phyloP scores from a whole-genome alignment of 176 grass and related monocot species.

The Echinochloa phyllopogon region DNA sequence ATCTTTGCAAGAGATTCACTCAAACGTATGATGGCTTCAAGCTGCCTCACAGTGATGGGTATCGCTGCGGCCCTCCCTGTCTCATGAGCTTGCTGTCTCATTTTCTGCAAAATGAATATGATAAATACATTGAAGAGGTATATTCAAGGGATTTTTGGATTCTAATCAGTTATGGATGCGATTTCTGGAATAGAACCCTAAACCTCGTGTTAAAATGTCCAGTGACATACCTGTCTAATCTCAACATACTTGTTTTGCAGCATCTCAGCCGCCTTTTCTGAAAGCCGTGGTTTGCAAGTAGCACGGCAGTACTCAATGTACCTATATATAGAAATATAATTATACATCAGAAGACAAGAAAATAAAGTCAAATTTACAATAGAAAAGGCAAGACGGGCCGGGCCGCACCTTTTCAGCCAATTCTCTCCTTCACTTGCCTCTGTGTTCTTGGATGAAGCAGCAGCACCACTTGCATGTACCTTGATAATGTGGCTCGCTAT shows the following conservation, averaged over 20 bases:
- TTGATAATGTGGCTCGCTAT: slow-evolving; percentile 95
- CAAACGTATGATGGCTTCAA: slow-evolving; percentile 95
- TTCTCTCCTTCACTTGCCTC: slow-evolving; percentile 84
- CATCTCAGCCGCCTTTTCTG: slow-evolving; percentile 95
- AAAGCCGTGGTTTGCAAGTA: slow-evolving; percentile 80
- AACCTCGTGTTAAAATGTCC: slow-evolving; percentile 12
- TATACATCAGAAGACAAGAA: slow-evolving; percentile 23
- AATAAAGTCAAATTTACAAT: slow-evolving; percentile 14
- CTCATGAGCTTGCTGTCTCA: slow-evolving; percentile 94
- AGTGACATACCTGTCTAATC: slow-evolving; percentile 76
- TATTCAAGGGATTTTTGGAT: neutral
- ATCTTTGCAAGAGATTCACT: slow-evolving; percentile 99
- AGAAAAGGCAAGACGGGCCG: neutral
- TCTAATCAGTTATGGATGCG: neutral
- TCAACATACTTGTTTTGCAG: slow-evolving; percentile 98
- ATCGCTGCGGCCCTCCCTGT: slow-evolving; percentile 82
- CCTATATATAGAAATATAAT: slow-evolving; percentile 43
- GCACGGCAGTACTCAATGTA: slow-evolving; percentile 89
- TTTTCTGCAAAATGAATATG: slow-evolving; percentile 71
- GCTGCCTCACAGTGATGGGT: slow-evolving; percentile 97
- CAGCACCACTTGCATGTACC: slow-evolving; percentile 90
- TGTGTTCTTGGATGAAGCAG: slow-evolving; percentile 50
- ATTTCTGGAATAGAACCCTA: neutral
- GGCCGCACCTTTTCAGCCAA: slow-evolving; percentile 84
- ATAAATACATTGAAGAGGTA: neutral